Evolutionary conservation across 257 asterid species (phyloP).

Genomic region (Penstemon eatonii): DNA sequence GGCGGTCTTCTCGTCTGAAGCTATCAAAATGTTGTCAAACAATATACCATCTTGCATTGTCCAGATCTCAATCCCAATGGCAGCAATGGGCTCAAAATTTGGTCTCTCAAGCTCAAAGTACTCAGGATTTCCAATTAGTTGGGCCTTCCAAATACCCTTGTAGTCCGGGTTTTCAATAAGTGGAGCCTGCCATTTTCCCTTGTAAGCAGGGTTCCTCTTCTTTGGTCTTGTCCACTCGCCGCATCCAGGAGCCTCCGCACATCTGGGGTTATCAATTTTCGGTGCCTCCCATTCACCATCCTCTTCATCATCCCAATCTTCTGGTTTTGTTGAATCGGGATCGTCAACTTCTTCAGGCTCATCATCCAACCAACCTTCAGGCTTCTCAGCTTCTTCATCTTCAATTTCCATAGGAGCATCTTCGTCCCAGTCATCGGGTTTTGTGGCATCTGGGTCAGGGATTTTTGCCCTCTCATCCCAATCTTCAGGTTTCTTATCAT

Average conservation of each 20-base stretch:
- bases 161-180: conserved; percentile 82
- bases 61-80: conserved; percentile 96
- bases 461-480: conserved; percentile 97
- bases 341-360: conserved; percentile 97
- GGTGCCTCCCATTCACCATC: conserved; percentile 99
- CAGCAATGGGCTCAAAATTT: conserved; percentile 89
- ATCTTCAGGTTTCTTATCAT: conserved; percentile 91
- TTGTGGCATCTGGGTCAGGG: conserved; percentile 88
- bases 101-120: conserved; percentile 80
- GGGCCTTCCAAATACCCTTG: conserved; percentile 97
- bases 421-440: conserved; percentile 99
- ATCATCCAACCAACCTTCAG: conserved; percentile 98
- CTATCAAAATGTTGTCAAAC: conserved; percentile 84
- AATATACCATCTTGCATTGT: conserved; percentile 94
- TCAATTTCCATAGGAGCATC: conserved; percentile 85
- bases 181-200: conserved; percentile 91
- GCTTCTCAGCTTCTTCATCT: conserved; percentile 88
- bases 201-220: conserved; percentile 87
- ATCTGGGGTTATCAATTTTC: conserved; percentile 75
- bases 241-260: conserved; percentile 87
- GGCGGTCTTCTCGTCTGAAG: conserved; percentile 64
- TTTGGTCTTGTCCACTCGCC: conserved; percentile 94
- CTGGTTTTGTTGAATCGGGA: conserved; percentile 90
- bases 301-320: conserved; percentile 98
- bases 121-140: conserved; percentile 75